Conservation (phyloP, 306 rosid genomes). For the Vicia sativa region DNA sequence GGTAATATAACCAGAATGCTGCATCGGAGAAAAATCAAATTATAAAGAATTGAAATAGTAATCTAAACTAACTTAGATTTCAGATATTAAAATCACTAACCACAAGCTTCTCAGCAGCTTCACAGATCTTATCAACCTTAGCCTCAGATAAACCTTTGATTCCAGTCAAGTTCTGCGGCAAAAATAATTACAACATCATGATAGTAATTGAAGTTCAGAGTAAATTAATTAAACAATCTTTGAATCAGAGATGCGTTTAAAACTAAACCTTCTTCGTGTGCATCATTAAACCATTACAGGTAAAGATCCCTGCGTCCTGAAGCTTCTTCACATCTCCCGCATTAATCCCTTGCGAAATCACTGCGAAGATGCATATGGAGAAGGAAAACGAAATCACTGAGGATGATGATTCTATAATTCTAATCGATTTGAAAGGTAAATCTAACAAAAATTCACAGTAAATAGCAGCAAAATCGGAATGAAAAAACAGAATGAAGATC, state of each 20-base stretch:
- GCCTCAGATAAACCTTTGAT: constrained; percentile 98
- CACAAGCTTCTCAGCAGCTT: constrained; percentile 98
- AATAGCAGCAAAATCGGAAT: background rate
- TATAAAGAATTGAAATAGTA: constrained; percentile 11
- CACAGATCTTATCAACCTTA: constrained; percentile 92
- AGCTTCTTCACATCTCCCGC: constrained; percentile 99
- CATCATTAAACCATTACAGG: constrained; percentile 99
- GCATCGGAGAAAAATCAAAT: constrained; percentile 30
- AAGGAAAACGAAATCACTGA: background rate
- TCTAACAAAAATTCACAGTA: constrained; percentile 1
- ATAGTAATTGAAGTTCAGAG: background rate
- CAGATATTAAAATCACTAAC: constrained; percentile 44
- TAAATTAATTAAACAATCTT: constrained; percentile 15
- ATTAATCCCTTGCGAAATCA: constrained; percentile 92
- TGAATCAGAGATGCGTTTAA: constrained; percentile 16
- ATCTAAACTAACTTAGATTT: constrained; percentile 16
- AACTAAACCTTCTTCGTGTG: constrained; percentile 84
- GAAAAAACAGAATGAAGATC: background rate
- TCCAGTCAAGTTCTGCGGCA: constrained; percentile 74
- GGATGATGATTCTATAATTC: constrained; percentile 12
- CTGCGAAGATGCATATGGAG: constrained; percentile 48
- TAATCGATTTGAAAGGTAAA: background rate
- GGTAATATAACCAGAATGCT: constrained; percentile 92
- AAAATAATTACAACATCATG: constrained; percentile 22
- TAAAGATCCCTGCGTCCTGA: constrained; percentile 95